These are phyloP conservation scores for Phellinidium pouzarii DNA, from an alignment of 1,284 basidiomycete genomes.

Conservation along the genomic window DNA sequence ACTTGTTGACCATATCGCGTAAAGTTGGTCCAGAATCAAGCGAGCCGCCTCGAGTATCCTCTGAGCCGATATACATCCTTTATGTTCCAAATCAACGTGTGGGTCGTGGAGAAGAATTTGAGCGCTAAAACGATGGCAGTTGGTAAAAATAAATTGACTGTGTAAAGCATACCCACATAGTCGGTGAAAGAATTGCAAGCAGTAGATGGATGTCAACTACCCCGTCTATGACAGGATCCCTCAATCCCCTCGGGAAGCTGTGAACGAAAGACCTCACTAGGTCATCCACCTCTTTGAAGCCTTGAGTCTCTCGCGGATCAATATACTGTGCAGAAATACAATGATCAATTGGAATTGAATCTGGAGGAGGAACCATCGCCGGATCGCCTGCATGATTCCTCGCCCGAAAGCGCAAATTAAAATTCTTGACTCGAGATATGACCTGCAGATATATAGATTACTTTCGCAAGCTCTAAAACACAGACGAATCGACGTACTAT, in stretches of 20 bases:
- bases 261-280: constrained; percentile 48
- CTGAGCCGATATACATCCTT: constrained; percentile 58
- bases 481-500: constrained; percentile 28
- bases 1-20: constrained; percentile 58
- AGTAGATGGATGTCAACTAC: constrained; percentile 62
- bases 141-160: background rate
- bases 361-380: constrained; percentile 28
- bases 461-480: no score
- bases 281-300: constrained; percentile 61
- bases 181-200: constrained; percentile 51
- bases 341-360: constrained; percentile 28
- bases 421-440: constrained; percentile 63
- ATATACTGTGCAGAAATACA: constrained; percentile 28
- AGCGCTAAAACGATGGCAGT: constrained; percentile 34
- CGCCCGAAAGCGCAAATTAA: constrained; percentile 60
- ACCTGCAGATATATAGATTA: constrained; percentile 28
- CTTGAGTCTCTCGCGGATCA: constrained; percentile 51
- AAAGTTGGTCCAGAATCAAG: constrained; percentile 60
- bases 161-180: constrained; percentile 43
- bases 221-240: constrained; percentile 48
- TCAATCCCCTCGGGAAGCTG: constrained; percentile 52
- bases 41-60: constrained; percentile 60
- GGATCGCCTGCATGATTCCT: constrained; percentile 51
- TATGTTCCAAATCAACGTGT: constrained; percentile 50
- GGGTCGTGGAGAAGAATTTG: constrained; percentile 65